A percentile compares a stretch with the other conserved stretches of the same genome.
Evolutionary conservation across 352 stramenopile genomes (phyloP).

Genomic region (Hyaloperonospora arabidopsidis): DNA sequence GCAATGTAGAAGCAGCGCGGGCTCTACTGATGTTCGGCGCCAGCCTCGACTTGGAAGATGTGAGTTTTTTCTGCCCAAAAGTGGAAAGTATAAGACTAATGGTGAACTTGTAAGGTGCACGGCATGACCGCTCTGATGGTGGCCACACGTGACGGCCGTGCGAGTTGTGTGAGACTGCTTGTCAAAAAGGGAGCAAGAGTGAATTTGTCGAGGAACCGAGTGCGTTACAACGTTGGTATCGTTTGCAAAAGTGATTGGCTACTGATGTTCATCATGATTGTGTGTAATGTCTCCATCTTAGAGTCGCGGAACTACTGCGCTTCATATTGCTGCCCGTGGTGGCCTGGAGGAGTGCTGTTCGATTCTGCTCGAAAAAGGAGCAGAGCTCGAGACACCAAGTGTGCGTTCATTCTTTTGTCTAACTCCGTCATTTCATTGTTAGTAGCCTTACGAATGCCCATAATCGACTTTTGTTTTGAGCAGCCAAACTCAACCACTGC

Average conservation of each 20-base stretch:
- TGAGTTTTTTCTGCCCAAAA: conserved; percentile 14
- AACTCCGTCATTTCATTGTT: background rate
- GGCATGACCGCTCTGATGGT: conserved; percentile 79
- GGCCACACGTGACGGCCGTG: conserved; percentile 55
- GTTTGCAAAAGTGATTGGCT: conserved; percentile 3
- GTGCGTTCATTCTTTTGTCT: conserved; percentile 26
- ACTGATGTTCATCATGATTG: conserved; percentile 8
- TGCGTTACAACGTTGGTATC: conserved; percentile 21
- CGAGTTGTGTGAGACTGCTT: conserved; percentile 58
- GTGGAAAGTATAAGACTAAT: conserved; percentile 6
- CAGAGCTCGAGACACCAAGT: conserved; percentile 68
- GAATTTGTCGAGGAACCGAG: conserved; percentile 76
- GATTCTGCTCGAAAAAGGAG: conserved; percentile 57
- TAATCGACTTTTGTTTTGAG: conserved; percentile 1
- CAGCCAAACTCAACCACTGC: conserved; percentile 83
- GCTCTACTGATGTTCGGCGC: conserved; percentile 81
- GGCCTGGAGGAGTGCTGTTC: conserved; percentile 70
- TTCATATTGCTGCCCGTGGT: conserved; percentile 72
- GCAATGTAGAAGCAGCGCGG: conserved; percentile 77
- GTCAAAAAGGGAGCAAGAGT: conserved; percentile 76
- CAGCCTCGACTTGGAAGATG: conserved; percentile 78
- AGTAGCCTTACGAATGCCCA: background rate
- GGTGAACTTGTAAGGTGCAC: conserved; percentile 45
- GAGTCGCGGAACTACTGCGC: conserved; percentile 73
- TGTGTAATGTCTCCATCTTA: conserved; percentile 12